Evolutionary conservation across 164 flowering plant species (phyloP), one percentile per base, ranked within the genome.

Genomic region (Macadamia tetraphylla): DNA sequence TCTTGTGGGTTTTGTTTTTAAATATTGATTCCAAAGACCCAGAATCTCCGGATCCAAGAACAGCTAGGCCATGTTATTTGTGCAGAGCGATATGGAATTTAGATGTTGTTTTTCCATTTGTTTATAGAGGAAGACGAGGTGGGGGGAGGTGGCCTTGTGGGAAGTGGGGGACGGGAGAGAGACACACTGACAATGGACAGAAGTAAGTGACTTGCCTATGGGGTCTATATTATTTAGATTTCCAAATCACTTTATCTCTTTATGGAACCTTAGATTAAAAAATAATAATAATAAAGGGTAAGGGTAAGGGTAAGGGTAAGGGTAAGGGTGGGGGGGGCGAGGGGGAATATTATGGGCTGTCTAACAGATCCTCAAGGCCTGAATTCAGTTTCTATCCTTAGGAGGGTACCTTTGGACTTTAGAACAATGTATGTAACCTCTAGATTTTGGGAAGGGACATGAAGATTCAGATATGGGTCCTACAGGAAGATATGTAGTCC

Each of bases 41-140:
- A 81, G 86, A 84, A 84, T 86, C 90, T 83, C 85, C 81, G 87
- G 96, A 88, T 90, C 96, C 90, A 82, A 86, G 91, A 86, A 86
- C 88, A 85, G 88, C 89, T 85, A 79, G 81, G 88, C 90, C 94
- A 87, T 86, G 84, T 81, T 86, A 83, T 65, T 77, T 77, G 76
- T 73, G 81, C 81, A 73, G 79, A 78, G 80, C 69, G 80, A 76
- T 67, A 83, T 75, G 84, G 88, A 82, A 84, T 75, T 80, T 75
- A 65, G 81, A 80, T 73, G 76, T 49, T 59, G 71, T 68, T 82
- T 62, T 76, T 74, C 51, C 63, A 79, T 76, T 86, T 82, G 83
- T 87, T 86, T 82, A 77, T 69, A 55, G 75, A 53, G 52, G 69
- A 62, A 43, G 63, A n/a, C 52, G 57, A 48, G 62, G 75, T 30